These are phyloP conservation scores for Monilinia fructicola DNA, from an alignment of 2,329 filamentous ascomycete species.

Conservation along the genomic window DNA sequence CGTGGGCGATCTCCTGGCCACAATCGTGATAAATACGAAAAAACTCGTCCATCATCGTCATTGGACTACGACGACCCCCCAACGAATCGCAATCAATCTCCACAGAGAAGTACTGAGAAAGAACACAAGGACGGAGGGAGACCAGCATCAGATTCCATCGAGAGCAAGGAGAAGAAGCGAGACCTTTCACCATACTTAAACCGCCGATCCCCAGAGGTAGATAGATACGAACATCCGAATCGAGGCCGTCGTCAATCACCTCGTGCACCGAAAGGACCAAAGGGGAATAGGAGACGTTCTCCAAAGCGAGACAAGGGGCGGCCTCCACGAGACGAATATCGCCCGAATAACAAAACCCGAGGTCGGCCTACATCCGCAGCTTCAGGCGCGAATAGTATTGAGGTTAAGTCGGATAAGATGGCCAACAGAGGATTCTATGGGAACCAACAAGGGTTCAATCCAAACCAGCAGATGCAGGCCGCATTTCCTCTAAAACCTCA, in stretches of 20 bases:
- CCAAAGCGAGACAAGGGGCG: conserved; percentile 32
- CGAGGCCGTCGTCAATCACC: conserved; percentile 38
- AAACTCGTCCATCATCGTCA: conserved; percentile 26
- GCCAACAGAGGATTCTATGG: conserved; percentile 40
- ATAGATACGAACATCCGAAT: conserved; percentile 36
- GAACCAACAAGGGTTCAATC: conserved; percentile 41
- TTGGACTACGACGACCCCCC: conserved; percentile 27
- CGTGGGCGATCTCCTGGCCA: conserved; percentile 38
- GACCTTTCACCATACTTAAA: conserved; percentile 28
- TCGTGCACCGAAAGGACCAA: conserved; percentile 34
- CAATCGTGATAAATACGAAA: conserved; percentile 31
- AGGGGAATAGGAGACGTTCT: conserved; percentile 32
- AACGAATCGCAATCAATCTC: conserved; percentile 29
- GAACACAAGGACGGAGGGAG: conserved; percentile 30
- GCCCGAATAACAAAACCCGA: conserved; percentile 35
- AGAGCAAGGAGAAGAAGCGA: conserved; percentile 32
- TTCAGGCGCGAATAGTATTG: conserved; percentile 42
- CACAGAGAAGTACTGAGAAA: conserved; percentile 23
- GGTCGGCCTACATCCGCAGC: conserved; percentile 33
- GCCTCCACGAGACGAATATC: conserved; percentile 37
- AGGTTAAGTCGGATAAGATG: conserved; percentile 42
- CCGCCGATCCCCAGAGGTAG: conserved; percentile 36
- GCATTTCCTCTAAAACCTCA: conserved; percentile 42
- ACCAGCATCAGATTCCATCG: conserved; percentile 31
- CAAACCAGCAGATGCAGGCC: conserved; percentile 42